Base-by-base conservation (phyloP, 129 eudicot species). In the Mikania micrantha region DNA sequence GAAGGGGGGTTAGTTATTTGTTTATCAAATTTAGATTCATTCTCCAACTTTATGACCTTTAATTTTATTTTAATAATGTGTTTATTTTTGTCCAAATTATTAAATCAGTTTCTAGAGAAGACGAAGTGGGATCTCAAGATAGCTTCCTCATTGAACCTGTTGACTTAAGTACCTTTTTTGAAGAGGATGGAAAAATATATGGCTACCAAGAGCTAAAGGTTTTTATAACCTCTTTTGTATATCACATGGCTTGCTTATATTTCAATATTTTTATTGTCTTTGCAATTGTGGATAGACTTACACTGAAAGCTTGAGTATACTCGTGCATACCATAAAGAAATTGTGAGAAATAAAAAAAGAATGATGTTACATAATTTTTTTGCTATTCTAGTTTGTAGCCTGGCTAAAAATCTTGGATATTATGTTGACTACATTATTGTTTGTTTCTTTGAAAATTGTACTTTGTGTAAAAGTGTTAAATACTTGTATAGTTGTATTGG, bases 151-250 rank as follows among this genome's bases (percentile, higher is more conserved):
- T 93, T 66, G 86, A 84, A 69, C 92, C 98, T 34, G 80, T 89
- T 81, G 98, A 93, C 73, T 61, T 93, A 70, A 73, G 76, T 64
- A 70, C 68, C 59, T 93, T 93, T 60, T 93, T 93, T 77, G 98
- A 79, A 70, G 96, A 89, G 7, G 98, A 89, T 36, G 98, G 95
- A 31, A 93, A 86, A 76, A 93, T 93, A 69, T 93, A 82, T 64
- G 98, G 98, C 31, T 84, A 89, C 69, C 78, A 88, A 81, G 92
- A 87, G 15, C 77, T 89, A 75, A 78, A 84, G 98, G 98, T 41
- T 1, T 3, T 15, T 47, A 5, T 31, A 0, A 57, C 9, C 40
- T 7, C 15, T 22, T 59, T 59, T 9, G 42, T 32, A 17, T 16
- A 32, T 31, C 3, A 17, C 47, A 27, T 29, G 39, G 35, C 70